Base-by-base conservation (phyloP, 2,329 filamentous ascomycete species). In the Acrocalymma vagum region DNA sequence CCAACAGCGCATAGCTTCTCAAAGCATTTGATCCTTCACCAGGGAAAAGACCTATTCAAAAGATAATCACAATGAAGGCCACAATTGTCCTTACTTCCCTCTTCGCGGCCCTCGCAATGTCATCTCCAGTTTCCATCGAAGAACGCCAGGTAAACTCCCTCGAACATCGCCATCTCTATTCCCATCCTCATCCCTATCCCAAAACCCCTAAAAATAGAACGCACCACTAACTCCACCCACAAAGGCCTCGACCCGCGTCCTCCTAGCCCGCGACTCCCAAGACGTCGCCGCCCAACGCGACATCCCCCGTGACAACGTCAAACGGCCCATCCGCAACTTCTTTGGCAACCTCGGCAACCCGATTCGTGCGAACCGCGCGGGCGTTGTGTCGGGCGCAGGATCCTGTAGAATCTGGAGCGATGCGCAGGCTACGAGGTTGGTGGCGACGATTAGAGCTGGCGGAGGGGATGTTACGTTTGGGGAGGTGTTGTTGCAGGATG, bases 71-170 rank as follows among this genome's bases (percentile, higher is more conserved):
- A 27, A 55, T 55, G 52, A 42, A 51, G 28, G 8, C 40, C 18
- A 44, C 47, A 8, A 3, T 43, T 32, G 36, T 56, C 32, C 25
- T 54, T 37, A 24, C 47, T 13, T 34, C 53, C 11, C 31, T 56
- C 42, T 38, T 52, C 15, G 33, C 47, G 11, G 40, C 20, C 34
- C 23, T 49, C 16, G 48, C 35, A 1, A 36, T 45, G 9, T 42
- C 51, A 6, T 38, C 43, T 14, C 45, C 45, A 2, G 23, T 38
- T 24, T 20, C 34, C 3, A 6, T 47, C 5, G 22, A 34, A 10
- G 20, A 38, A 5, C 38, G 42, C 22, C 40, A 44, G 29, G 39
- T 47, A 40, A 10, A 14, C 25, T 17, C 26, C 29, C 16, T 25
- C n/a, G 32, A 17, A 9, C 14, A 9, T 14, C 15, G 24, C 29